Conservation (phyloP, 2,329 filamentous ascomycete species). For the Colletotrichum tamarilloi region DNA sequence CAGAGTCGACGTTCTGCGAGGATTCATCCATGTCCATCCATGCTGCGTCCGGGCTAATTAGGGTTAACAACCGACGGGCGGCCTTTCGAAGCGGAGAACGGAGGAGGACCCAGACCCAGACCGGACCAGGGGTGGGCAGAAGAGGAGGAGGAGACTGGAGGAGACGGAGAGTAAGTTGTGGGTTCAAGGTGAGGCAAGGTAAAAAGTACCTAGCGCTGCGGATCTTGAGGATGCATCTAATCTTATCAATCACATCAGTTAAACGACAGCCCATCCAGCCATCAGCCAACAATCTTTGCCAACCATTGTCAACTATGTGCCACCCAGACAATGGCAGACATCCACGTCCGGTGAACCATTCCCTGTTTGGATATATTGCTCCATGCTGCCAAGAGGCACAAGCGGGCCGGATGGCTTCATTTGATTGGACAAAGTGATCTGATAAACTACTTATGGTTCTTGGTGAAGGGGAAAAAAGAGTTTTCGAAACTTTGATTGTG, state of each 20-base stretch:
- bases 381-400: conserved; percentile 21
- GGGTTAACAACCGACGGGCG: not conserved
- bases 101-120: not conserved
- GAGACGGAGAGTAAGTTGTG: not conserved
- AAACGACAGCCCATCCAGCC: not conserved
- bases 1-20: not conserved
- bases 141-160: not conserved
- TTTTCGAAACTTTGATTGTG: not conserved
- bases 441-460: conserved; percentile 10
- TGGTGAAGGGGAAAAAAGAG: not conserved
- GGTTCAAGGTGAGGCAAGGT: not conserved
- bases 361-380: conserved; percentile 10
- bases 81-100: not conserved
- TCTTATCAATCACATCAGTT: conserved; percentile 35
- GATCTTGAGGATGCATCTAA: conserved; percentile 30
- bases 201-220: not conserved
- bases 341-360: not conserved
- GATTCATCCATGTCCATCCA: not conserved
- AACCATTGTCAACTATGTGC: no score
- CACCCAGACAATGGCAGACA: not conserved
- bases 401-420: conserved; percentile 1
- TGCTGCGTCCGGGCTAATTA: not conserved
- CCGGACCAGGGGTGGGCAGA: not conserved
- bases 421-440: conserved; percentile 21
- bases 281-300: not conserved